Evolutionary conservation across 2,329 filamentous ascomycete genomes (phyloP).

Genomic region (Ascochyta viciae-villosae): DNA sequence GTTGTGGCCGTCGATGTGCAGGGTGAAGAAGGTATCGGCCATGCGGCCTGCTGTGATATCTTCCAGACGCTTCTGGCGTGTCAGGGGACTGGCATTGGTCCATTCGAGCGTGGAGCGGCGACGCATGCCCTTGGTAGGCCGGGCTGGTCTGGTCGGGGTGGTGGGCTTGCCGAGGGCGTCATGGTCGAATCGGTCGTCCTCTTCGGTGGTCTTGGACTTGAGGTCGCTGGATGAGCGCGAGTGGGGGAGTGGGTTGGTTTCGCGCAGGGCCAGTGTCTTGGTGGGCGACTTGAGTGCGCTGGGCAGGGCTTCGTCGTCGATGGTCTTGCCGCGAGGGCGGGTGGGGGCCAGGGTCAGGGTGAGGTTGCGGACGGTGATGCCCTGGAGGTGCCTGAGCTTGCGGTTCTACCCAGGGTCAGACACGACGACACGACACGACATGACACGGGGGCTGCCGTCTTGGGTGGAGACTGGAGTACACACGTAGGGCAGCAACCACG

Average conservation of each 20-base stretch:
- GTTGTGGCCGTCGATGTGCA: slow-evolving; percentile 70
- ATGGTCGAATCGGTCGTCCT: slow-evolving; percentile 1
- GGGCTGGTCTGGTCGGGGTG: slow-evolving; percentile 25
- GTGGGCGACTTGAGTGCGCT: slow-evolving; percentile 70
- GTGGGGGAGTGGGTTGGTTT: slow-evolving; percentile 59
- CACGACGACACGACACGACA: neutral
- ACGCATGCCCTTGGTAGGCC: slow-evolving; percentile 53
- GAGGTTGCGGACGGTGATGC: slow-evolving; percentile 86
- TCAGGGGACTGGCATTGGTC: slow-evolving; percentile 64
- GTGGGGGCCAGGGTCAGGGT: slow-evolving; percentile 66
- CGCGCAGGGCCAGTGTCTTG: slow-evolving; percentile 66
- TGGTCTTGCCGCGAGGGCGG: slow-evolving; percentile 64
- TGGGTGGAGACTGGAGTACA: slow-evolving; percentile 1
- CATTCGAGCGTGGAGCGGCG: slow-evolving; percentile 69
- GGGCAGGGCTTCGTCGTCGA: slow-evolving; percentile 78
- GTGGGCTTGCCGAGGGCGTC: slow-evolving; percentile 30
- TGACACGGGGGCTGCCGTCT: neutral
- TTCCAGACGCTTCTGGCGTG: slow-evolving; percentile 77
- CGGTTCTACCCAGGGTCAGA: slow-evolving; percentile 67
- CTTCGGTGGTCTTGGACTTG: slow-evolving; percentile 23
- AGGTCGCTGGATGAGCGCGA: slow-evolving; percentile 67
- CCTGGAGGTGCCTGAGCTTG: slow-evolving; percentile 84
- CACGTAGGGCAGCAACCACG: slow-evolving; percentile 50
- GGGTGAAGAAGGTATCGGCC: slow-evolving; percentile 87
- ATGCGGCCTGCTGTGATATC: slow-evolving; percentile 73